Percentiles rank a stretch among this genome's conserved stretches.
These are phyloP conservation scores for Mycena crocata DNA, from an alignment of 768 basidiomycete genomes.

Conservation along the genomic window DNA sequence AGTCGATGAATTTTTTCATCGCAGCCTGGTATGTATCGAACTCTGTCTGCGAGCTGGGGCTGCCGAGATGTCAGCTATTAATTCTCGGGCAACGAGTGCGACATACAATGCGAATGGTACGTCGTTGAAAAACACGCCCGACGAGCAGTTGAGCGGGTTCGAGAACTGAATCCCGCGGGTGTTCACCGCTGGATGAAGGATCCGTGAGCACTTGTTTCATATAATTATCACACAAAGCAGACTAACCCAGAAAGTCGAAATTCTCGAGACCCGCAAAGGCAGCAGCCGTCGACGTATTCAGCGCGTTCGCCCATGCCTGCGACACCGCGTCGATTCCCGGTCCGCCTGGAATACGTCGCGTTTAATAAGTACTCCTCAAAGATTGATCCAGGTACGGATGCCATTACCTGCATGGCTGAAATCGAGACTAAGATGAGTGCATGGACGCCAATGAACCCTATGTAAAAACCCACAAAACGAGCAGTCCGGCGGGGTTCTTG, in stretches of 20 bases:
- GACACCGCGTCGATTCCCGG: not conserved
- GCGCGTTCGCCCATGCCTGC: not conserved
- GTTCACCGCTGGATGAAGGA: not conserved
- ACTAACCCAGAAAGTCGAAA: constrained; percentile 7
- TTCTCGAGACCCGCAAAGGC: not conserved
- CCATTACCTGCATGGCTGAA: constrained; percentile 10
- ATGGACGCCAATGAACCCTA: not conserved
- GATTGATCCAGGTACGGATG: not conserved
- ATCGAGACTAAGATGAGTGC: not conserved
- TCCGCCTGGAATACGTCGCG: not conserved
- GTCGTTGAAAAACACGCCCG: constrained; percentile 26
- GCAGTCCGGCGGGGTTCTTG: constrained; percentile 2
- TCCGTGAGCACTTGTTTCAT: not conserved
- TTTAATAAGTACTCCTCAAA: no score
- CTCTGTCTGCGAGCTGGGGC: constrained; percentile 20
- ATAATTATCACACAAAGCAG: not conserved
- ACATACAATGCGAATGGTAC: not conserved
- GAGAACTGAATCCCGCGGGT: constrained; percentile 4
- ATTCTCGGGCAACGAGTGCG: no score
- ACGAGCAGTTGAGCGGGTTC: constrained; percentile 3
- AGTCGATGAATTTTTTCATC: constrained; percentile 14
- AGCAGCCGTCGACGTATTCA: not conserved
- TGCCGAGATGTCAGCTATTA: not conserved
- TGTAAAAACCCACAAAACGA: constrained; percentile 26
- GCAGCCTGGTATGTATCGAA: constrained; percentile 26